A percentile compares a stretch with the other conserved stretches of the same genome.
phyloP scores from a whole-genome alignment of 345 rosid species.

The Gossypium ekmanianum region DNA sequence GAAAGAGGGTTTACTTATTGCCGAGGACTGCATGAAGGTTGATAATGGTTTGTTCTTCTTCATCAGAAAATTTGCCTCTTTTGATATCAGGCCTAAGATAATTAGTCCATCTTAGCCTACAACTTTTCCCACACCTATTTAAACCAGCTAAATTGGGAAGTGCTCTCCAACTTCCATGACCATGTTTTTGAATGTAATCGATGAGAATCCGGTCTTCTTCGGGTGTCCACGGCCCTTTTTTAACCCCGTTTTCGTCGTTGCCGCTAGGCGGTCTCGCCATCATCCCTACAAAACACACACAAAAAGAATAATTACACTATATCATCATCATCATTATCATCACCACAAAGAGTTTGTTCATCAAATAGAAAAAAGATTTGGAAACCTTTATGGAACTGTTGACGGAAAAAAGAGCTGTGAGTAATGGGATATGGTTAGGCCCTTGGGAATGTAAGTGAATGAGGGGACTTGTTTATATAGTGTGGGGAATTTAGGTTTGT shows the following conservation, averaged over 20 bases:
- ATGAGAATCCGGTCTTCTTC: conserved; percentile 59
- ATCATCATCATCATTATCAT: not conserved
- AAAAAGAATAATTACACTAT: not conserved
- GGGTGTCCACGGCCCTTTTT: conserved; percentile 79
- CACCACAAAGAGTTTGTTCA: not conserved
- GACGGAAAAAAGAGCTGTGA: not conserved
- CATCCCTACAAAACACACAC: conserved; percentile 16
- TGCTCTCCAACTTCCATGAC: conserved; percentile 80
- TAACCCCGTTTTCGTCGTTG: conserved; percentile 44
- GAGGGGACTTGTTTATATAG: conserved; percentile 22
- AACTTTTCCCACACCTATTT: conserved; percentile 80
- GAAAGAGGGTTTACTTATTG: conserved; percentile 46
- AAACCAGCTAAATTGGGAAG: conserved; percentile 72
- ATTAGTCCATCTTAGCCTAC: conserved; percentile 77
- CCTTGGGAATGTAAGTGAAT: conserved; percentile 5
- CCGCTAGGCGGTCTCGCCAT: conserved; percentile 40
- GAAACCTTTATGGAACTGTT: conserved; percentile 8
- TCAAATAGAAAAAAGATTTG: not conserved
- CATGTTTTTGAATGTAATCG: conserved; percentile 47
- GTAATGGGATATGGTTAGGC: not conserved
- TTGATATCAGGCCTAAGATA: conserved; percentile 77
- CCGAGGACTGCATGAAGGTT: conserved; percentile 68
- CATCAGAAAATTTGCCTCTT: conserved; percentile 65
- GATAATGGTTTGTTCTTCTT: conserved; percentile 71
- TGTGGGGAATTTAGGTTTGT: not conserved